A percentile compares a stretch with the other conserved stretches of the same genome.
phyloP scores from a whole-genome alignment of 2,329 filamentous ascomycete species.

The Aureobasidium sp. region DNA sequence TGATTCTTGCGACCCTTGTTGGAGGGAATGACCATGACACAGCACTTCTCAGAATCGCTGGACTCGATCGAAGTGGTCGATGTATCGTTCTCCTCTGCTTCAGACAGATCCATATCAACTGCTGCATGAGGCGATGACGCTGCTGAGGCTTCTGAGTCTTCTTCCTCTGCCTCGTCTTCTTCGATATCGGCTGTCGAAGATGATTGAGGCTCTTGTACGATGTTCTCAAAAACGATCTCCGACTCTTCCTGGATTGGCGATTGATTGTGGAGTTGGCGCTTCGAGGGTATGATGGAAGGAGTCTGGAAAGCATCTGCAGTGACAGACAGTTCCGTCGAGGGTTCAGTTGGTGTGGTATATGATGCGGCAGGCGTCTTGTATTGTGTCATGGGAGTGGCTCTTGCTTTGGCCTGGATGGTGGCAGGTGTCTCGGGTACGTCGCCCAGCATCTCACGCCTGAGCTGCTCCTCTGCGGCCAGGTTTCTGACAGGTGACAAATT shows the following conservation, averaged over 20 bases:
- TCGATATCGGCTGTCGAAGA: not conserved
- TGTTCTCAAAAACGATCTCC: not conserved
- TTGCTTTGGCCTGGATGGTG: not conserved
- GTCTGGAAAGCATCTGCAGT: not conserved
- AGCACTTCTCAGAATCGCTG: not conserved
- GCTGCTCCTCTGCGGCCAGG: not conserved
- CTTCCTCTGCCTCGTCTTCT: not conserved
- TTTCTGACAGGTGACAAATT: conserved; percentile 3
- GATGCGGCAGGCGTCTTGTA: conserved; percentile 1
- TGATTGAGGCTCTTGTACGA: not conserved
- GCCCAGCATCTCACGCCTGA: conserved; percentile 1
- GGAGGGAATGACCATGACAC: not conserved
- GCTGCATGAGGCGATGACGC: not conserved
- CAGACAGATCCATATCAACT: not conserved
- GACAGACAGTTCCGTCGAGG: not conserved
- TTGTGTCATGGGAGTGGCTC: not conserved
- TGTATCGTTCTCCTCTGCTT: conserved; percentile 1
- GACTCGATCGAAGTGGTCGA: conserved; percentile 4
- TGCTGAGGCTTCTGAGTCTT: conserved; percentile 1
- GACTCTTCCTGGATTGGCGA: conserved; percentile 7
- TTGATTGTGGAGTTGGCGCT: not conserved
- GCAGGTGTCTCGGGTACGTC: conserved; percentile 7
- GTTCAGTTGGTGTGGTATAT: not conserved
- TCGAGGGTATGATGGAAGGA: not conserved
- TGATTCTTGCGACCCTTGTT: not conserved